Evolutionary conservation across 2,329 filamentous ascomycete species (phyloP).

Genomic region (Aspergillus sp.): DNA sequence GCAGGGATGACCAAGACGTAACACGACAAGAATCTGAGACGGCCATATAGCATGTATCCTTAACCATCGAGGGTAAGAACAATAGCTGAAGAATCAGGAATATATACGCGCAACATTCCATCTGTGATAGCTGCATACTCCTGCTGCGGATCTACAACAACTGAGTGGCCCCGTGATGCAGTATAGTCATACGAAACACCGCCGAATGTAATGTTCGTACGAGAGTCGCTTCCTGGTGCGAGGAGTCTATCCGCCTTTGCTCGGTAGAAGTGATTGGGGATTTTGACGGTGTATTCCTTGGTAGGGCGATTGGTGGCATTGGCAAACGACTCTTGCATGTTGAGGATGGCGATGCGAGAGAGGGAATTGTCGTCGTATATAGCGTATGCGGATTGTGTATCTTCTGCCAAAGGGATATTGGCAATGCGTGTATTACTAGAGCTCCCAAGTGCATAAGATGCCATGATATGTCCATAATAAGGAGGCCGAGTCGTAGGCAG

Average conservation of each 20-base stretch:
- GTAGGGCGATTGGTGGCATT: conserved; percentile 1
- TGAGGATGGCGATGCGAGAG: conserved; percentile 2
- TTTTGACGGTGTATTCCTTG: conserved; percentile 4
- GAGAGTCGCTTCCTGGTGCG: conserved; percentile 3
- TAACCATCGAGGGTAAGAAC: neutral
- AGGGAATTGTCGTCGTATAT: conserved; percentile 1
- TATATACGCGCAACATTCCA: neutral
- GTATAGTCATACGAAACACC: conserved; percentile 14
- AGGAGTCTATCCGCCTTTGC: conserved; percentile 2
- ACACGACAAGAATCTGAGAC: too few species aligned
- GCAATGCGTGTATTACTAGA: conserved; percentile 4
- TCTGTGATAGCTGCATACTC: neutral
- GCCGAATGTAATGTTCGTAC: conserved; percentile 6
- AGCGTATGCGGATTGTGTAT: conserved; percentile 5
- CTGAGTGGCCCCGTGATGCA: conserved; percentile 9
- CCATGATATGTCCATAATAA: conserved; percentile 16
- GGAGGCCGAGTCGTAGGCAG: conserved; percentile 8
- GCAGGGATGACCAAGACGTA: too few species aligned
- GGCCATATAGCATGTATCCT: too few species aligned
- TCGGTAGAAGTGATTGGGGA: neutral
- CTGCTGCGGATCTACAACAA: conserved; percentile 3
- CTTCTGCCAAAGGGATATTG: conserved; percentile 5
- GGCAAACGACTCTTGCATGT: conserved; percentile 4
- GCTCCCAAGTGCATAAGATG: conserved; percentile 5
- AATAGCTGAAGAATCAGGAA: neutral